phyloP scores from a whole-genome alignment of 2,329 filamentous ascomycete genomes.

The Aspergillus ruber region DNA sequence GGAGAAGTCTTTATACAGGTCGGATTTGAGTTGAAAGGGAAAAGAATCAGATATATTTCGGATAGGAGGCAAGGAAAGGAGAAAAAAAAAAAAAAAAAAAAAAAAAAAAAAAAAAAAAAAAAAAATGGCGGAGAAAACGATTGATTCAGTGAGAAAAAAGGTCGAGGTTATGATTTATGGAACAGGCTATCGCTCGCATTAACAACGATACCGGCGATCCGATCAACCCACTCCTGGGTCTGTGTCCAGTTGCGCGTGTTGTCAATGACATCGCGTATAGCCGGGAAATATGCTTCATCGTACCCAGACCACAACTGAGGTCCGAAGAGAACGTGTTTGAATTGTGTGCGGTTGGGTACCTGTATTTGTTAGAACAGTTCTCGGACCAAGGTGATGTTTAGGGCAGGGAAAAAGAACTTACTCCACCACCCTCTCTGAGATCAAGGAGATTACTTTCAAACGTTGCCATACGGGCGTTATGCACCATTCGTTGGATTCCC shows the following conservation, averaged over 20 bases:
- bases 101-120: too few species aligned
- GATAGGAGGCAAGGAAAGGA: too few species aligned
- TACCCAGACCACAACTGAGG: conserved; percentile 70
- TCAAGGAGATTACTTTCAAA: conserved; percentile 85
- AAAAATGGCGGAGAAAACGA: conserved; percentile 6
- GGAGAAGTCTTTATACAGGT: too few species aligned
- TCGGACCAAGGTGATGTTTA: background rate
- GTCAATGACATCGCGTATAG: conserved; percentile 74
- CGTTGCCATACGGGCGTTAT: conserved; percentile 70
- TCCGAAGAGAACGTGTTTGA: conserved; percentile 86
- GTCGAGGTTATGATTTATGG: conserved; percentile 12
- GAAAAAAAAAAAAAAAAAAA: too few species aligned
- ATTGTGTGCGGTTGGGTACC: conserved; percentile 83
- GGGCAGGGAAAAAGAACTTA: conserved; percentile 46
- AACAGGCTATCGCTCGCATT: conserved; percentile 48
- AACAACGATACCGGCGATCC: conserved; percentile 62
- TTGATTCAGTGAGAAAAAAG: conserved; percentile 8
- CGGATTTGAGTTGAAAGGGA: too few species aligned
- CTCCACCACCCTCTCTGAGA: conserved; percentile 62
- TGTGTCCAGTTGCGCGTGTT: conserved; percentile 59
- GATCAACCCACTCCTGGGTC: conserved; percentile 63
- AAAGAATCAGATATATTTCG: too few species aligned
- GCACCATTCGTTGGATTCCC: conserved; percentile 61
- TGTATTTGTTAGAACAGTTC: conserved; percentile 25
- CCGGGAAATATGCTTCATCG: conserved; percentile 67